phyloP scores from a whole-genome alignment of 768 basidiomycete species.

The Stropharia rugosoannulata region DNA sequence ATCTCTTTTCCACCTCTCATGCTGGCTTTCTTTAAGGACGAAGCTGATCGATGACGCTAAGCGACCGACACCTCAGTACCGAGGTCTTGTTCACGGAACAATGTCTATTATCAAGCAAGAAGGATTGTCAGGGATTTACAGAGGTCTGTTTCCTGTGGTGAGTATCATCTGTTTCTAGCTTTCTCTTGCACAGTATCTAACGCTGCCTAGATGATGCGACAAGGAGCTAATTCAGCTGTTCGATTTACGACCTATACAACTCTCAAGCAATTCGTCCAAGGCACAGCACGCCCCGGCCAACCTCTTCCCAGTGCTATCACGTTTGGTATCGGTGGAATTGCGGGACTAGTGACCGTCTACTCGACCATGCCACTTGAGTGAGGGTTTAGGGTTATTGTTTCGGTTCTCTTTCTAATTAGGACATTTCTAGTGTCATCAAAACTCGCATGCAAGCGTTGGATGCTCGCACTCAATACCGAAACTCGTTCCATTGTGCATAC shows the following conservation, averaged over 20 bases:
- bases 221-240: slow-evolving; percentile 96
- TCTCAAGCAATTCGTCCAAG: slow-evolving; percentile 90
- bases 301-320: slow-evolving; percentile 85
- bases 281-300: slow-evolving; percentile 79
- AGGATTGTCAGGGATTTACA: slow-evolving; percentile 81
- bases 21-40: slow-evolving; percentile 53
- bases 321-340: slow-evolving; percentile 91
- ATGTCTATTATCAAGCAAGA: slow-evolving; percentile 78
- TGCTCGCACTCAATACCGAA: slow-evolving; percentile 82
- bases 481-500: slow-evolving; percentile 95
- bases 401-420: slow-evolving; percentile 24
- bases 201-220: slow-evolving; percentile 83
- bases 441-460: slow-evolving; percentile 96
- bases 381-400: slow-evolving; percentile 19
- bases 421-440: slow-evolving; percentile 88
- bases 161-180: slow-evolving; percentile 24
- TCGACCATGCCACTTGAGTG: slow-evolving; percentile 85
- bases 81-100: slow-evolving; percentile 86
- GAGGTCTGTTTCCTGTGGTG: slow-evolving; percentile 93
- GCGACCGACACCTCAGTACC: slow-evolving; percentile 79
- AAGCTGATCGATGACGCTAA: slow-evolving; percentile 96
- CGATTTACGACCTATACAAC: slow-evolving; percentile 95
- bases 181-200: not conserved
- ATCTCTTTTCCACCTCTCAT: not conserved
- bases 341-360: slow-evolving; percentile 94